Evolutionary conservation across 2,329 filamentous ascomycete species (phyloP).

Genomic region (Tolypocladium nubicola): DNA sequence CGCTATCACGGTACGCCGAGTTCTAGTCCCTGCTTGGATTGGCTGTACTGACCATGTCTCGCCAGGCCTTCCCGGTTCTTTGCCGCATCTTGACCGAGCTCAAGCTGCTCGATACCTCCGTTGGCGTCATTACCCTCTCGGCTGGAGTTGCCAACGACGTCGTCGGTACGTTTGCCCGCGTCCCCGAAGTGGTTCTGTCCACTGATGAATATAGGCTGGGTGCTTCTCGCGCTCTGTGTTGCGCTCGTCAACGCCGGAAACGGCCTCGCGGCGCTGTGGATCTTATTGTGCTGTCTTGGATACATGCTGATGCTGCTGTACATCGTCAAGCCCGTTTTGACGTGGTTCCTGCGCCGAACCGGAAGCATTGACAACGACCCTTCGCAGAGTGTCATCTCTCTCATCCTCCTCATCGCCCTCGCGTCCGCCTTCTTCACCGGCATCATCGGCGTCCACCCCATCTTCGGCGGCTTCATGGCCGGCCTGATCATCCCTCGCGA

Average conservation of each 20-base stretch:
- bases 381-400: constrained; percentile 69
- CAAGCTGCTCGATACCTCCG: constrained; percentile 71
- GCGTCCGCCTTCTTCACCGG: constrained; percentile 76
- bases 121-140: constrained; percentile 80
- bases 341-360: constrained; percentile 62
- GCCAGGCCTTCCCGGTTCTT: constrained; percentile 66
- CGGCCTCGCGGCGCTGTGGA: constrained; percentile 75
- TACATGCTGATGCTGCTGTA: constrained; percentile 70
- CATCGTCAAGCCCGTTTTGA: constrained; percentile 60
- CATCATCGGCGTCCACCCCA: constrained; percentile 86
- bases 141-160: constrained; percentile 89
- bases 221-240: constrained; percentile 84
- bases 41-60: not conserved
- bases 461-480: constrained; percentile 86
- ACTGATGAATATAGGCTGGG: constrained; percentile 44
- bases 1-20: constrained; percentile 56
- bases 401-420: constrained; percentile 73
- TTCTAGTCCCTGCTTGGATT: too few relatives aligned
- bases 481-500: constrained; percentile 87
- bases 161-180: constrained; percentile 14
- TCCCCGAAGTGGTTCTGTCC: not conserved
- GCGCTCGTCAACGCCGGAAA: constrained; percentile 81
- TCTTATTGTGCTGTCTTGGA: constrained; percentile 64
- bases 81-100: constrained; percentile 89
- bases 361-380: constrained; percentile 81